A percentile compares a stretch with the other conserved stretches of the same genome.
These are phyloP conservation scores for Geranium incanum DNA, from an alignment of 441 rosid species.

Conservation along the genomic window DNA sequence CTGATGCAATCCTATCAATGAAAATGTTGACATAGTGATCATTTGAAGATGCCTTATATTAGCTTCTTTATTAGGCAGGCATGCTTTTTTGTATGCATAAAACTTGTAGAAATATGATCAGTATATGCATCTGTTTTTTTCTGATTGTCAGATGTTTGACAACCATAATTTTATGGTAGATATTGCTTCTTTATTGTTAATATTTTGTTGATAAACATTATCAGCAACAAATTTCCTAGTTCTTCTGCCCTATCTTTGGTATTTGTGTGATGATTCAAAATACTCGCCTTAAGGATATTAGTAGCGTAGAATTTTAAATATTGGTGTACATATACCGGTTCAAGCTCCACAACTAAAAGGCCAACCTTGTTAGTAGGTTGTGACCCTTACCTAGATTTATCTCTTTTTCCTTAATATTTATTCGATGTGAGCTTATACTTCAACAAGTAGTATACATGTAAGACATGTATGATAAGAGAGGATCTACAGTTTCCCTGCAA, in stretches of 20 bases:
- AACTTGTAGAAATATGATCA: not conserved
- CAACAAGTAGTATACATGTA: not conserved
- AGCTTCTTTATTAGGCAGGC: not conserved
- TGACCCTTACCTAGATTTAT: too few species aligned
- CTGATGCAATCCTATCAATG: constrained; percentile 8
- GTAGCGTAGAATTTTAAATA: not conserved
- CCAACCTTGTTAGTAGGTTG: too few species aligned
- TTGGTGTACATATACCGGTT: too few species aligned
- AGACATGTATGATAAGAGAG: not conserved
- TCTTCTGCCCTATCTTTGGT: not conserved
- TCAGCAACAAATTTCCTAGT: not conserved
- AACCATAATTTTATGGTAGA: constrained; percentile 1
- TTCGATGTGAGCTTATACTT: too few species aligned
- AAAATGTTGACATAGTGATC: not conserved
- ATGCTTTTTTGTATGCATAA: not conserved
- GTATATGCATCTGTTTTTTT: not conserved
- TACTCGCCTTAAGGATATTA: not conserved
- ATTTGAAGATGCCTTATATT: not conserved
- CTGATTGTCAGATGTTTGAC: not conserved
- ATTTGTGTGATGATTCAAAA: not conserved
- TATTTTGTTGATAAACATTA: not conserved
- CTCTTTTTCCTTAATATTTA: too few species aligned
- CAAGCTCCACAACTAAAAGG: too few species aligned
- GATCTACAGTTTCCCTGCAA: not conserved
- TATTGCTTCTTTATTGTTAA: not conserved